These are phyloP conservation scores for Cucumis sativus DNA, from an alignment of 306 rosid genomes.

Conservation along the genomic window DNA sequence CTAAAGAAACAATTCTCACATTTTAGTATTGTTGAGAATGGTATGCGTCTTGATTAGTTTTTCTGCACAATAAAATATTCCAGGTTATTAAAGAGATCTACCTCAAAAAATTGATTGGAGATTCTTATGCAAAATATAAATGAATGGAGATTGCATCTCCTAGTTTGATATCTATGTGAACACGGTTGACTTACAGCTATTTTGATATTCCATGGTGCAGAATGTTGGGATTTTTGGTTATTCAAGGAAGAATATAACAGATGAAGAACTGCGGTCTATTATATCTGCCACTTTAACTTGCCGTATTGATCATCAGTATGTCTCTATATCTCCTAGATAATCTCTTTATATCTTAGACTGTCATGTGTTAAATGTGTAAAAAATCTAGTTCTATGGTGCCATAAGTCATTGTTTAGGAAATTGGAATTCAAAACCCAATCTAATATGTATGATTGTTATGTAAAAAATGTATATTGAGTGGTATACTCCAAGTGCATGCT, in stretches of 20 bases:
- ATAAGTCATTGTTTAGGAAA: neutral
- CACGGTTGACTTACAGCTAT: neutral
- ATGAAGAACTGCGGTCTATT: conserved; percentile 62
- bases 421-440: neutral
- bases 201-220: conserved; percentile 36
- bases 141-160: neutral
- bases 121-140: neutral
- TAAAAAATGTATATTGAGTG: neutral
- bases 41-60: neutral
- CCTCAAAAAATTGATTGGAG: neutral
- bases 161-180: neutral
- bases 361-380: neutral
- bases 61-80: neutral
- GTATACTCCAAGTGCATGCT: neutral
- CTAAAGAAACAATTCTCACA: neutral
- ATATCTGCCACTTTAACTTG: conserved; percentile 84
- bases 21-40: neutral
- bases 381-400: neutral
- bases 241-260: conserved; percentile 70
- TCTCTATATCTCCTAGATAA: conserved; percentile 6
- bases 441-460: neutral
- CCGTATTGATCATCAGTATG: conserved; percentile 91
- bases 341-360: neutral
- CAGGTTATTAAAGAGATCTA: neutral
- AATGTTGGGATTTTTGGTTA: conserved; percentile 77